Percentiles rank a stretch among this genome's conserved stretches.
Conservation (phyloP, 192 early-diverging fungal genomes). For the Mortierella hygrophila region DNA sequence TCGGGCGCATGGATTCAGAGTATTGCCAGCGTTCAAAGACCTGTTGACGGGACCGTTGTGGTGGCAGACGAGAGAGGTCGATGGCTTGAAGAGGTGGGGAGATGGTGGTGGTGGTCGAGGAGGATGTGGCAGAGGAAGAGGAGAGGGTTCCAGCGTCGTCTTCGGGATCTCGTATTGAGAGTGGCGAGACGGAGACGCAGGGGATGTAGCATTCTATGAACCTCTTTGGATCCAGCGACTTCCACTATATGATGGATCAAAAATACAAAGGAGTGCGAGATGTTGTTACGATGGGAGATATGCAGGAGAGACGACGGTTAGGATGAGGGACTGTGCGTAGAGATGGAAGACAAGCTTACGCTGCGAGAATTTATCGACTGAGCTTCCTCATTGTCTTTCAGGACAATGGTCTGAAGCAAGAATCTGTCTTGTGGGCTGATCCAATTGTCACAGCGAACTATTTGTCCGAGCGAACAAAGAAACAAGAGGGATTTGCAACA, state of each 20-base stretch:
- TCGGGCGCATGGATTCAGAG: slow-evolving; percentile 10
- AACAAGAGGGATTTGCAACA: background rate
- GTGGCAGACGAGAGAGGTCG: slow-evolving; percentile 4
- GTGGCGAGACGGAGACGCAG: slow-evolving; percentile 21
- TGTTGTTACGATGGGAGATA: background rate
- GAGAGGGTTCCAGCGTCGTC: slow-evolving; percentile 30
- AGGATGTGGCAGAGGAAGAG: slow-evolving; percentile 20
- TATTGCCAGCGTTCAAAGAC: slow-evolving; percentile 39
- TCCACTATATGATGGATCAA: slow-evolving; percentile 27
- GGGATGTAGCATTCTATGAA: slow-evolving; percentile 26
- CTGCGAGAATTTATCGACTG: slow-evolving; percentile 10
- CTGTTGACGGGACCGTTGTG: slow-evolving; percentile 14
- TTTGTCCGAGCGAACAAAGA: background rate
- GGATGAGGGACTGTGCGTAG: too few species aligned
- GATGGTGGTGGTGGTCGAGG: background rate
- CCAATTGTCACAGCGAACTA: slow-evolving; percentile 56
- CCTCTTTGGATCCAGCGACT: slow-evolving; percentile 20
- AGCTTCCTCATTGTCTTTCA: slow-evolving; percentile 37
- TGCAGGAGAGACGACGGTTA: background rate
- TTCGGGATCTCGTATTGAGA: slow-evolving; percentile 26
- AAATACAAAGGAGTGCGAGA: background rate
- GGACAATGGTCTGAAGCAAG: slow-evolving; percentile 48
- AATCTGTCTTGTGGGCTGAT: slow-evolving; percentile 58
- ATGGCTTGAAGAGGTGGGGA: slow-evolving; percentile 21
- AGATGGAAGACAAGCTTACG: background rate